These are phyloP conservation scores for Scortechinia acanthostroma DNA, from an alignment of 2,329 filamentous ascomycete species.

Conservation along the genomic window DNA sequence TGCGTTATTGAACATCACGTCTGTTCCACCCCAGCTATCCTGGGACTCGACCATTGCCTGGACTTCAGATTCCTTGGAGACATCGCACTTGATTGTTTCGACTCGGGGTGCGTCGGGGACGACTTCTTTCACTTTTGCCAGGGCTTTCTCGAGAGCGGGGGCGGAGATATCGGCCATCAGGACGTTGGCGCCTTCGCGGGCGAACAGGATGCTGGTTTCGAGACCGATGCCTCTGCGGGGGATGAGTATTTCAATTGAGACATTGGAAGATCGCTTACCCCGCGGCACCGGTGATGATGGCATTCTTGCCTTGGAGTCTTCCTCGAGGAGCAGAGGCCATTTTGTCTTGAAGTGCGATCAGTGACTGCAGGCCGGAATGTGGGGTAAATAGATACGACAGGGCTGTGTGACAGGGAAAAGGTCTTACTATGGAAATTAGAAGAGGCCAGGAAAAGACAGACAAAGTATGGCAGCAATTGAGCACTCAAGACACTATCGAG, in stretches of 20 bases:
- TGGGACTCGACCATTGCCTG: slow-evolving; percentile 50
- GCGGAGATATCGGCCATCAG: slow-evolving; percentile 66
- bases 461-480: too few relatives aligned
- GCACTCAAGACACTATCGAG: too few relatives aligned
- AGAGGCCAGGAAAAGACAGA: too few relatives aligned
- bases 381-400: too few relatives aligned
- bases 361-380: neutral
- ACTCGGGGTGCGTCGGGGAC: slow-evolving; percentile 41
- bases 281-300: slow-evolving; percentile 61
- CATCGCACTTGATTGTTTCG: slow-evolving; percentile 48
- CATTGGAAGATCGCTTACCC: slow-evolving; percentile 38
- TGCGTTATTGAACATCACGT: slow-evolving; percentile 75
- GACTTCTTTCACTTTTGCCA: slow-evolving; percentile 49
- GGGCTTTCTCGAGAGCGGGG: slow-evolving; percentile 53
- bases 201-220: slow-evolving; percentile 68
- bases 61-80: slow-evolving; percentile 62
- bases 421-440: too few relatives aligned
- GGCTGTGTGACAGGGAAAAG: too few relatives aligned
- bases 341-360: neutral
- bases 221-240: slow-evolving; percentile 60
- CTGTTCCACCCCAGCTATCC: slow-evolving; percentile 64
- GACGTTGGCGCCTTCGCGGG: slow-evolving; percentile 64
- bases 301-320: slow-evolving; percentile 17
- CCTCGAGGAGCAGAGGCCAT: neutral
- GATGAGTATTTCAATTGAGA: slow-evolving; percentile 2